Base-by-base conservation (phyloP, 2,329 filamentous ascomycete species). In the Diplodia seriata region DNA sequence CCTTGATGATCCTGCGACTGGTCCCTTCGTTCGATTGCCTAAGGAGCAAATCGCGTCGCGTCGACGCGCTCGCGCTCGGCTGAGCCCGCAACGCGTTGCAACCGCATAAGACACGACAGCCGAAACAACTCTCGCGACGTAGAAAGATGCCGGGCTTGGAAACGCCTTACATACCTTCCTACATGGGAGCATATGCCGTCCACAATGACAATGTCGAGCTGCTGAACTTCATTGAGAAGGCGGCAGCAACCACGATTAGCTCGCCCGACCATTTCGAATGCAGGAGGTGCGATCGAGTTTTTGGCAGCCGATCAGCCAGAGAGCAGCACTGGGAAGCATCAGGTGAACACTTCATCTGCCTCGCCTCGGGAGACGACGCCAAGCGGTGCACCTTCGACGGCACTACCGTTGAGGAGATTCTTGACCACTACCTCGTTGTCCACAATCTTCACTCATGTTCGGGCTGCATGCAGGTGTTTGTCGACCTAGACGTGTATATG, bases 381-480 rank as follows among this genome's bases (percentile, higher is more conserved):
- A n/a, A 31, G 8, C 61, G 61, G 18, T 64, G 49, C 49, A 15
- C 12, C 31, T 53, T 64, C 36, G 49, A 64, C n/a, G 61, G 49
- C 5, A 14, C 11, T 2, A 40, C 26, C 11, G 26, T 54, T 15
- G 61, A 53, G 36, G 47, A 54, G 33, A 31, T 64, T 1, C 49
- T 64, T 26, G 11, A 64, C 14, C 49, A 64, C n/a, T 64, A 64
- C 33, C 49, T 53, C 15, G 49, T 20, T 8, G 31, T 14, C n/a
- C 61, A 64, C 23, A 31, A 54, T 8, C 50, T 54, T 6, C 61
- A 64, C n/a, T 64, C 61, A 23, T 64, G 49, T 29, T 31, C 33
- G 40, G 61, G 61, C 4, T 64, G 61, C 36, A 12, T 64, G 31
- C 61, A 64, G 31, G 61, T 54, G 15, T 64, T 64, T 31, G 14